Evolutionary conservation across 2,329 filamentous ascomycete species (phyloP).

Genomic region (Monascus ruber): DNA sequence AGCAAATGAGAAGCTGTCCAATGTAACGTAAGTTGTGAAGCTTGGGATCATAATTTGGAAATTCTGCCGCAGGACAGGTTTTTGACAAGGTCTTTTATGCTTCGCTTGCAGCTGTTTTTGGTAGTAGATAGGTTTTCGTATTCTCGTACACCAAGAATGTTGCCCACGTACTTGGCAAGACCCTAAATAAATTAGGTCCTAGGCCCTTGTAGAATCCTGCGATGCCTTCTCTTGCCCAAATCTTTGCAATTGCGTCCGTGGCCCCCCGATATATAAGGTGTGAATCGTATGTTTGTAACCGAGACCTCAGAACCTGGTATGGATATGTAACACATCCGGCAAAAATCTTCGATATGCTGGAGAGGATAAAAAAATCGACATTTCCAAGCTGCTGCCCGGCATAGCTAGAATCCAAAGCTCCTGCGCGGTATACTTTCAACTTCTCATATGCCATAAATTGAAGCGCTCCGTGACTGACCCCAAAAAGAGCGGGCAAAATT

Average conservation of each 20-base stretch:
- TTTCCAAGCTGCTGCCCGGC: constrained; percentile 45
- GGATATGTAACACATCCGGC: constrained; percentile 88
- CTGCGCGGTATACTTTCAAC: constrained; percentile 50
- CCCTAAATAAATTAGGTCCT: constrained; percentile 76
- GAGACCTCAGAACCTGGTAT: constrained; percentile 80
- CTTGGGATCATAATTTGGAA: too few species aligned
- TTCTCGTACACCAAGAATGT: constrained; percentile 98
- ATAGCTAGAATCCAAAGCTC: constrained; percentile 13
- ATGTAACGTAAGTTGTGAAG: too few species aligned
- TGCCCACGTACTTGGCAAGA: constrained; percentile 89
- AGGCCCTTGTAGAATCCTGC: constrained; percentile 86
- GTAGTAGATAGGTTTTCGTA: constrained; percentile 58
- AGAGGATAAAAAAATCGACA: constrained; percentile 68
- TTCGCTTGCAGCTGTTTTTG: constrained; percentile 12
- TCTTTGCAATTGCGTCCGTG: constrained; percentile 57
- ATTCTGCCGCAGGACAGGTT: too few species aligned
- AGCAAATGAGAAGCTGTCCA: too few species aligned
- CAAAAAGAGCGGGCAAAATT: constrained; percentile 68
- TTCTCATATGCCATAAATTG: constrained; percentile 93
- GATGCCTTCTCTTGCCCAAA: constrained; percentile 69
- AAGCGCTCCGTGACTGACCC: constrained; percentile 82
- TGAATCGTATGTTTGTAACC: constrained; percentile 82
- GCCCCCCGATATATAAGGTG: constrained; percentile 62
- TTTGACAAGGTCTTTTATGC: too few species aligned
- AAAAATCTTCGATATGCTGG: constrained; percentile 70